Conservation (phyloP, 2,329 filamentous ascomycete species). For the Leptographium radiaticola region DNA sequence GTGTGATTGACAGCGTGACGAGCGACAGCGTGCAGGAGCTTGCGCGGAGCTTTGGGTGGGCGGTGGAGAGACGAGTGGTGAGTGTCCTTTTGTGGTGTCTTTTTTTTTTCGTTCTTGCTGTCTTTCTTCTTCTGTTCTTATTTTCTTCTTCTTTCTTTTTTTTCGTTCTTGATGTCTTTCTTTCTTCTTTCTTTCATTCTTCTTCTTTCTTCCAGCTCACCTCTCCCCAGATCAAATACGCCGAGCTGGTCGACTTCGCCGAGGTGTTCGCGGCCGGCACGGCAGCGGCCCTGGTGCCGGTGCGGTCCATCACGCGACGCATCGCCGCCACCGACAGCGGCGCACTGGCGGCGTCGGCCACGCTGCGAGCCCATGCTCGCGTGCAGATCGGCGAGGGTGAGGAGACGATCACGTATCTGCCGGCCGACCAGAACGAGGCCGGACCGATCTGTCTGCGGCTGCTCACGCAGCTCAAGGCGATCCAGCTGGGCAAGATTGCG, state of each 20-base stretch:
- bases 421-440: constrained; percentile 47
- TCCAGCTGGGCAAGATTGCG: constrained; percentile 68
- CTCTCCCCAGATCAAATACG: constrained; percentile 43
- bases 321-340: constrained; percentile 23
- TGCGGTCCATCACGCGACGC: constrained; percentile 73
- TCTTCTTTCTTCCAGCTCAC: background rate
- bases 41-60: constrained; percentile 68
- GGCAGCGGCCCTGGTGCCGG: constrained; percentile 80
- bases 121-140: too few relatives aligned
- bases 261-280: constrained; percentile 91
- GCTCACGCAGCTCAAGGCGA: constrained; percentile 64
- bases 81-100: constrained; percentile 15
- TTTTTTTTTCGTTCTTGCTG: too few relatives aligned
- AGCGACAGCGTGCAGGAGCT: constrained; percentile 67
- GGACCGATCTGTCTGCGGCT: constrained; percentile 63
- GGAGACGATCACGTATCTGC: constrained; percentile 44
- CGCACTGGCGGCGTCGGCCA: constrained; percentile 21
- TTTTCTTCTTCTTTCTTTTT: too few relatives aligned
- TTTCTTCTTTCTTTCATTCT: too few relatives aligned
- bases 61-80: constrained; percentile 61
- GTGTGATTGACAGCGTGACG: constrained; percentile 79
- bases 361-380: constrained; percentile 17
- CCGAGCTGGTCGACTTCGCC: constrained; percentile 37
- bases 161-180: too few relatives aligned
- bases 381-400: constrained; percentile 22